Conservation (phyloP, 2,329 filamentous ascomycete genomes). For the Colletotrichum echinochloae region DNA sequence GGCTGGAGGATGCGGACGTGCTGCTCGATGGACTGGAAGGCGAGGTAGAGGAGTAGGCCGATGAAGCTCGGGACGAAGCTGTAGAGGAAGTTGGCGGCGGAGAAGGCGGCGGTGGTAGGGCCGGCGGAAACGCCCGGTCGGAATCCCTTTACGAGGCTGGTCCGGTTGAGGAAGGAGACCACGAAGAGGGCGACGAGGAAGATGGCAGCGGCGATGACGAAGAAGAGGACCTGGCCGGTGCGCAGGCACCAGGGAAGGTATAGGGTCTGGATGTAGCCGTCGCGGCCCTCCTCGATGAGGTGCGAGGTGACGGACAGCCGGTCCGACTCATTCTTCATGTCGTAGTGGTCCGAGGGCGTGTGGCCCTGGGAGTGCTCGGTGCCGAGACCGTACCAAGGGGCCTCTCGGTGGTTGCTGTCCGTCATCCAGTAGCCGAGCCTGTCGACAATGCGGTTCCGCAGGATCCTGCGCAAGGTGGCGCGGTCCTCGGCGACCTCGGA, state of each 20-base stretch:
- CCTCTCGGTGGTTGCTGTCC: slow-evolving; percentile 69
- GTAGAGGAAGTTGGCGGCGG: slow-evolving; percentile 89
- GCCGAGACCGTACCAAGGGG: slow-evolving; percentile 84
- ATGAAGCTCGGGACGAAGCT: slow-evolving; percentile 78
- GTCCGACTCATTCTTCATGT: slow-evolving; percentile 44
- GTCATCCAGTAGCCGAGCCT: slow-evolving; percentile 89
- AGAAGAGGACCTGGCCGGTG: slow-evolving; percentile 73
- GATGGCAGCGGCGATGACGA: slow-evolving; percentile 69
- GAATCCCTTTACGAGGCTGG: slow-evolving; percentile 77
- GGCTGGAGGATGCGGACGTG: slow-evolving; percentile 75
- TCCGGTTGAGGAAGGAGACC: slow-evolving; percentile 80
- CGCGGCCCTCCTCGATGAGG: slow-evolving; percentile 55
- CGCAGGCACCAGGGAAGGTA: slow-evolving; percentile 84
- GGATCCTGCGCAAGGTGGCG: slow-evolving; percentile 64
- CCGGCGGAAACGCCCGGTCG: slow-evolving; percentile 71
- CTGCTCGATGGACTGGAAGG: slow-evolving; percentile 75
- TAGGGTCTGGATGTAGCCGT: slow-evolving; percentile 63
- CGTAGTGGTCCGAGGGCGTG: slow-evolving; percentile 40
- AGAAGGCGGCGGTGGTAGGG: slow-evolving; percentile 76
- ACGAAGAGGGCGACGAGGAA: slow-evolving; percentile 79
- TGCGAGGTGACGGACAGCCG: slow-evolving; percentile 43
- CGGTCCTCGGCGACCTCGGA: slow-evolving; percentile 71
- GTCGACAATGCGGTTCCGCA: slow-evolving; percentile 70
- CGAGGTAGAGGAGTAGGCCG: slow-evolving; percentile 74
- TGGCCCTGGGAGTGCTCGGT: slow-evolving; percentile 57